Evolutionary conservation across 306 rosid genomes (phyloP).

Genomic region (Casuarina glauca): DNA sequence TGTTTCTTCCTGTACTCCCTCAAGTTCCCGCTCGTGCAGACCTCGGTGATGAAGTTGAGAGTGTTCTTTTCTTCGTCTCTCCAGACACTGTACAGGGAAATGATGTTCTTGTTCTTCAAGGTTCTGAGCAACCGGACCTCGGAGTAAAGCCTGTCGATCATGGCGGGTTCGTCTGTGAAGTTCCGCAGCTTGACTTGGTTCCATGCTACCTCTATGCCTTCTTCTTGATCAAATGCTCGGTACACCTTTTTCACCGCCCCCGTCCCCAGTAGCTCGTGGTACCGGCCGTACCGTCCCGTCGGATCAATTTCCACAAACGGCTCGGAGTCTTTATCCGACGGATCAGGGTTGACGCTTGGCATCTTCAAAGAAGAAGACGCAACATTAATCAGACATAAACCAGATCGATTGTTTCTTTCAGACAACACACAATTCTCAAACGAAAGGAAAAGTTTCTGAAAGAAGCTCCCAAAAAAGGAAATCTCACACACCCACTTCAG

Average conservation of each 20-base stretch:
- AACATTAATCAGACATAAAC: not conserved
- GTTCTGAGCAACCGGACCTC: conserved; percentile 70
- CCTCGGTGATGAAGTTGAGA: conserved; percentile 87
- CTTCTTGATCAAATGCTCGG: conserved; percentile 88
- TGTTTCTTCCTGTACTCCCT: conserved; percentile 90
- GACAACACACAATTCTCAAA: not conserved
- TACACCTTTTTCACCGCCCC: conserved; percentile 92
- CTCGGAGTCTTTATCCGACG: conserved; percentile 58
- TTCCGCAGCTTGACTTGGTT: conserved; percentile 82
- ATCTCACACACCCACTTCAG: not conserved
- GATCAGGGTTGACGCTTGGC: conserved; percentile 45
- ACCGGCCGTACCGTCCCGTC: conserved; percentile 69
- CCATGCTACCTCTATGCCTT: conserved; percentile 95
- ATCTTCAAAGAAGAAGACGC: conserved; percentile 44
- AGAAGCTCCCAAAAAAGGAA: not conserved
- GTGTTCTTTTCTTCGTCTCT: conserved; percentile 43
- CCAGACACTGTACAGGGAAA: conserved; percentile 69
- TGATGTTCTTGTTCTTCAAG: conserved; percentile 62
- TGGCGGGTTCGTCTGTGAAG: conserved; percentile 59
- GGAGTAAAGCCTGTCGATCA: conserved; percentile 75
- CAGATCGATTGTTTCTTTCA: not conserved
- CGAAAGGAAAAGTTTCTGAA: not conserved
- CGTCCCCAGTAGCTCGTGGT: conserved; percentile 62
- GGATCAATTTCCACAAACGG: conserved; percentile 71
- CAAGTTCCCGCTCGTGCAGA: conserved; percentile 83